A percentile compares a stretch with the other conserved stretches of the same genome.
phyloP scores from a whole-genome alignment of 202 grass and related monocot species.

The Thinopyrum obtusiflorum region DNA sequence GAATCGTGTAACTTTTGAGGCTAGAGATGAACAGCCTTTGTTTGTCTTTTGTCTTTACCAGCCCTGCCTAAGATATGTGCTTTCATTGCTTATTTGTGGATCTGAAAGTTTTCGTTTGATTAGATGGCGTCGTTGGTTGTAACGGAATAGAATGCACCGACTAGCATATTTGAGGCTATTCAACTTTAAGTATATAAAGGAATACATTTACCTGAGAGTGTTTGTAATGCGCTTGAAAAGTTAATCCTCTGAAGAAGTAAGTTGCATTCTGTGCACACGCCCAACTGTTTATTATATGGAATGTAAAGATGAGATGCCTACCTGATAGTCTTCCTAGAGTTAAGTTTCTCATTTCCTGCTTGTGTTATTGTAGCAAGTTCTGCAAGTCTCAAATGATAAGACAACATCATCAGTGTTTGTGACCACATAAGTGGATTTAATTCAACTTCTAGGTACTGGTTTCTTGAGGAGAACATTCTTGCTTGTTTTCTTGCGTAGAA shows the following conservation, averaged over 20 bases:
- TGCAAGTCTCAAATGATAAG: too few relatives aligned
- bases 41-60: too few relatives aligned
- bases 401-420: too few relatives aligned
- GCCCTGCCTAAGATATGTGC: neutral
- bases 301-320: too few relatives aligned
- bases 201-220: slow-evolving; percentile 16
- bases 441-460: neutral
- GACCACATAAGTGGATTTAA: too few relatives aligned
- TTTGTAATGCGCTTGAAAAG: neutral
- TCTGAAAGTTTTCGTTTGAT: slow-evolving; percentile 1
- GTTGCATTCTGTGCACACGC: neutral
- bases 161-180: too few relatives aligned
- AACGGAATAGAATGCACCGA: neutral
- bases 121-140: neutral
- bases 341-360: too few relatives aligned
- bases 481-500: neutral
- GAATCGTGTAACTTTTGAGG: too few relatives aligned
- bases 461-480: neutral
- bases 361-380: too few relatives aligned
- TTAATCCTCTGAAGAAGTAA: neutral
- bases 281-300: slow-evolving; percentile 34
- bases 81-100: slow-evolving; percentile 11
- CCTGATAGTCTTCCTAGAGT: too few relatives aligned
- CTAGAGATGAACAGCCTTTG: too few relatives aligned
- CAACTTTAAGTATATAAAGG: neutral